A percentile compares a stretch with the other conserved stretches of the same genome.
phyloP scores from a whole-genome alignment of 352 stramenopile genomes.

The Globisporangium mamillatum region DNA sequence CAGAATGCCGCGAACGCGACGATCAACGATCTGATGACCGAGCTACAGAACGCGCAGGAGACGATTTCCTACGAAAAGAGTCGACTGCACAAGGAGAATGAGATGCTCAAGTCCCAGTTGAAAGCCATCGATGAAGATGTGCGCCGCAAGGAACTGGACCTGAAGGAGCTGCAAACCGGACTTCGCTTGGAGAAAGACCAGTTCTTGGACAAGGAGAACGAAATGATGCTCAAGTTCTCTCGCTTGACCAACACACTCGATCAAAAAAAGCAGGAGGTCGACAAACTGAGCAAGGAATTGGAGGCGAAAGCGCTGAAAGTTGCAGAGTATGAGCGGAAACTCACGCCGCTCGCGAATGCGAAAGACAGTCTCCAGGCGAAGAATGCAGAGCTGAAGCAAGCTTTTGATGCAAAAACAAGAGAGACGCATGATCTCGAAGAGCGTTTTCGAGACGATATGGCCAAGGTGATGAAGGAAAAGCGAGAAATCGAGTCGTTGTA shows the following conservation, averaged over 20 bases:
- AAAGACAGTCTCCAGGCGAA: slow-evolving; percentile 61
- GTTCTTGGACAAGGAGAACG: slow-evolving; percentile 29
- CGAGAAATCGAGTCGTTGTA: slow-evolving; percentile 51
- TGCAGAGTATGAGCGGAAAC: slow-evolving; percentile 59
- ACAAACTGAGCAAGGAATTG: slow-evolving; percentile 51
- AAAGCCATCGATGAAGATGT: slow-evolving; percentile 49
- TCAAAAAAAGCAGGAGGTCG: slow-evolving; percentile 58
- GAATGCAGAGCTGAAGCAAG: slow-evolving; percentile 49
- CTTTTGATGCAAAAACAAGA: slow-evolving; percentile 44
- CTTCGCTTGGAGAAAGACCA: slow-evolving; percentile 29
- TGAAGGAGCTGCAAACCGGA: slow-evolving; percentile 31
- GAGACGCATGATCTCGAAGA: slow-evolving; percentile 57
- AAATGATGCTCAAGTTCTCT: slow-evolving; percentile 29
- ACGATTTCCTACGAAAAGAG: slow-evolving; percentile 49
- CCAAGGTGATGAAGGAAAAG: slow-evolving; percentile 46
- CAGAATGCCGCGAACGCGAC: slow-evolving; percentile 75
- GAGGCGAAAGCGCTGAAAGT: slow-evolving; percentile 42
- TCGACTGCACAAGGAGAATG: slow-evolving; percentile 48
- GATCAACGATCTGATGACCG: slow-evolving; percentile 67
- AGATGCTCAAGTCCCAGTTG: slow-evolving; percentile 34
- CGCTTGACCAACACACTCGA: slow-evolving; percentile 35
- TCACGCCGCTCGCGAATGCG: slow-evolving; percentile 38
- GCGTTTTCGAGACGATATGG: slow-evolving; percentile 43
- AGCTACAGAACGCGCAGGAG: slow-evolving; percentile 61
- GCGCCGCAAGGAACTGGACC: slow-evolving; percentile 34